These are phyloP conservation scores for Turnera subulata DNA, from an alignment of 345 rosid species.

Conservation along the genomic window DNA sequence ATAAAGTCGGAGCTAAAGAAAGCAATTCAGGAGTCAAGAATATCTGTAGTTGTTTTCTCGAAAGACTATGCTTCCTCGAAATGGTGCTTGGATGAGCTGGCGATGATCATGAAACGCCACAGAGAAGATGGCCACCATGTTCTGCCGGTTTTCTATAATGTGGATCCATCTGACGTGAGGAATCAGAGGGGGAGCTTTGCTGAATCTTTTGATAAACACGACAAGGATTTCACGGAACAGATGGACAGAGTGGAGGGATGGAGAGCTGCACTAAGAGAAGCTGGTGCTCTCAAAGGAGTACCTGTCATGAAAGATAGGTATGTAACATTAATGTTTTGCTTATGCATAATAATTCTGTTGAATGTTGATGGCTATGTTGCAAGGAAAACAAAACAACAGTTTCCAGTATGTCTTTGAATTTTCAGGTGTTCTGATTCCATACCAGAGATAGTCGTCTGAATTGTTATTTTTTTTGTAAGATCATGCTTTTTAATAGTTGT, in stretches of 20 bases:
- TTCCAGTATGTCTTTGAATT: too few species aligned
- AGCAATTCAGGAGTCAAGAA: slow-evolving; percentile 11
- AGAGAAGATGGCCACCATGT: slow-evolving; percentile 2
- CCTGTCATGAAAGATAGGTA: slow-evolving; percentile 1
- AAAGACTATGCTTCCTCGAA: slow-evolving; percentile 15
- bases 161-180: slow-evolving; percentile 7
- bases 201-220: slow-evolving; percentile 7
- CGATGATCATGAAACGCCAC: slow-evolving; percentile 9
- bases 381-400: too few species aligned
- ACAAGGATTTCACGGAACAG: not conserved
- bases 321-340: too few species aligned
- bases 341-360: too few species aligned
- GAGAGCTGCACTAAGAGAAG: slow-evolving; percentile 13
- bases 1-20: not conserved
- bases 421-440: too few species aligned
- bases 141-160: slow-evolving; percentile 15
- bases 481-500: too few species aligned
- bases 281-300: slow-evolving; percentile 9
- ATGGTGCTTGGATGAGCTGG: slow-evolving; percentile 12
- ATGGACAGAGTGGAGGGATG: slow-evolving; percentile 2
- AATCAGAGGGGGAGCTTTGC: slow-evolving; percentile 1
- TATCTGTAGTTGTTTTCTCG: slow-evolving; percentile 3
- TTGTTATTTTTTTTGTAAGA: too few species aligned
- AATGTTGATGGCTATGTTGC: too few species aligned
- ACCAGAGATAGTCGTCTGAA: too few species aligned